These are phyloP conservation scores for Tulasnella sp. DNA, from an alignment of 768 basidiomycete species.

Conservation along the genomic window DNA sequence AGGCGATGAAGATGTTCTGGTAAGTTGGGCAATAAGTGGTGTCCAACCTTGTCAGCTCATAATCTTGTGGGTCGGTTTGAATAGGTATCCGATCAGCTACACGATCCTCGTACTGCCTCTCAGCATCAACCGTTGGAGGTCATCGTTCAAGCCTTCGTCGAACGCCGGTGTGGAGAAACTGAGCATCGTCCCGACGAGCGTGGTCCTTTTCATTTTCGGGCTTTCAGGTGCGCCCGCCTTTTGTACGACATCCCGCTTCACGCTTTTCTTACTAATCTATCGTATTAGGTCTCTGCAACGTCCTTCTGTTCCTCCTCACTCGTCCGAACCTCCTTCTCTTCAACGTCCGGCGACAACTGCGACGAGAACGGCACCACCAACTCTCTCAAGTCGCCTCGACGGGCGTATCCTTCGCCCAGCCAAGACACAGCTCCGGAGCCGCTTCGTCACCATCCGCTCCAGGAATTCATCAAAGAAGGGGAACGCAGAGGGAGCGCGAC, in stretches of 20 bases:
- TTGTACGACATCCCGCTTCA: neutral
- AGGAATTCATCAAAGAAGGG: neutral
- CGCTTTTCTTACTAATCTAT: neutral
- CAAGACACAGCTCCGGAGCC: neutral
- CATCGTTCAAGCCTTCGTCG: constrained; percentile 25
- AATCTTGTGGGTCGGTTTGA: neutral
- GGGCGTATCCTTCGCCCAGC: neutral
- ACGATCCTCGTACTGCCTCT: constrained; percentile 32
- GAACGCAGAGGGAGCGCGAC: neutral
- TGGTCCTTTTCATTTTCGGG: constrained; percentile 33
- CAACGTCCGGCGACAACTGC: constrained; percentile 17
- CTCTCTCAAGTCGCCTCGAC: neutral
- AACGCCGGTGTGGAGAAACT: constrained; percentile 25
- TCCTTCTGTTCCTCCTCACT: constrained; percentile 33
- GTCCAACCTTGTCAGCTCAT: neutral
- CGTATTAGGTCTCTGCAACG: constrained; percentile 27
- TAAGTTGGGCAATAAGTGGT: neutral
- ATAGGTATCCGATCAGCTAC: constrained; percentile 32
- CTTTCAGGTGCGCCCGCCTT: constrained; percentile 2
- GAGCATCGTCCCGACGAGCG: constrained; percentile 26
- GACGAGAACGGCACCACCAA: neutral
- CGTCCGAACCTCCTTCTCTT: constrained; percentile 34
- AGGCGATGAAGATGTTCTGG: constrained; percentile 37
- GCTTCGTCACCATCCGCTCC: neutral
- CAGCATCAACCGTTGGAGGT: constrained; percentile 32